These are phyloP conservation scores for Paracoccidioides lutzii DNA, from an alignment of 2,329 filamentous ascomycete species.

Conservation along the genomic window DNA sequence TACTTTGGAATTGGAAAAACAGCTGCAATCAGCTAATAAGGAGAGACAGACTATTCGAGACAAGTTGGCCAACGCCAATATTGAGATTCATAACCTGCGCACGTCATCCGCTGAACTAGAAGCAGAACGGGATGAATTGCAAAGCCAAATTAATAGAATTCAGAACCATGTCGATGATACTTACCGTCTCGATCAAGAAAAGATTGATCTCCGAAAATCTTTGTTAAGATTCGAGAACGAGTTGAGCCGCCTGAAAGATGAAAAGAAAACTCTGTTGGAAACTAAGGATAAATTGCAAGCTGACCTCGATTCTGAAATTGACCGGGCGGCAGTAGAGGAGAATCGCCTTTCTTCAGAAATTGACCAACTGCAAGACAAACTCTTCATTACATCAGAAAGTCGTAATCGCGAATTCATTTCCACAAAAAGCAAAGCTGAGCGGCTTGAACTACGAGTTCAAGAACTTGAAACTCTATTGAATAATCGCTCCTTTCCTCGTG, in stretches of 20 bases:
- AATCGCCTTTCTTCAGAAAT: constrained; percentile 42
- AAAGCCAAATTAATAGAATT: constrained; percentile 44
- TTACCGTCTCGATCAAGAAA: constrained; percentile 53
- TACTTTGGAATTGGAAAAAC: constrained; percentile 45
- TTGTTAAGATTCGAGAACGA: constrained; percentile 57
- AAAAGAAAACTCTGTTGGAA: constrained; percentile 45
- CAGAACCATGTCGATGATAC: constrained; percentile 46
- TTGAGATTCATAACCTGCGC: constrained; percentile 48
- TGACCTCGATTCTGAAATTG: constrained; percentile 53
- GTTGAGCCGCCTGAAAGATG: constrained; percentile 50
- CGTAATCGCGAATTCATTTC: constrained; percentile 36
- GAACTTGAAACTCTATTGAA: constrained; percentile 42
- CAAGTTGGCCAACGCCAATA: constrained; percentile 45
- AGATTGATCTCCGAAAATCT: constrained; percentile 53
- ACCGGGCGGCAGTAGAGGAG: constrained; percentile 54
- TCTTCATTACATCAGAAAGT: constrained; percentile 27
- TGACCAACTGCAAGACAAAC: constrained; percentile 40
- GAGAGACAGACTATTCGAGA: constrained; percentile 55
- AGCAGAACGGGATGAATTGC: constrained; percentile 55
- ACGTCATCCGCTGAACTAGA: constrained; percentile 45
- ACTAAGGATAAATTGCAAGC: constrained; percentile 48
- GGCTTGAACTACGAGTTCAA: constrained; percentile 46
- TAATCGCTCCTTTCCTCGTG: constrained; percentile 32
- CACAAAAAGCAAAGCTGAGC: constrained; percentile 50
- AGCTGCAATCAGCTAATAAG: constrained; percentile 42